Percentiles rank a stretch among this genome's conserved stretches.
Evolutionary conservation across 2,329 filamentous ascomycete genomes (phyloP).

Genomic region (Sarocladium kiliense): DNA sequence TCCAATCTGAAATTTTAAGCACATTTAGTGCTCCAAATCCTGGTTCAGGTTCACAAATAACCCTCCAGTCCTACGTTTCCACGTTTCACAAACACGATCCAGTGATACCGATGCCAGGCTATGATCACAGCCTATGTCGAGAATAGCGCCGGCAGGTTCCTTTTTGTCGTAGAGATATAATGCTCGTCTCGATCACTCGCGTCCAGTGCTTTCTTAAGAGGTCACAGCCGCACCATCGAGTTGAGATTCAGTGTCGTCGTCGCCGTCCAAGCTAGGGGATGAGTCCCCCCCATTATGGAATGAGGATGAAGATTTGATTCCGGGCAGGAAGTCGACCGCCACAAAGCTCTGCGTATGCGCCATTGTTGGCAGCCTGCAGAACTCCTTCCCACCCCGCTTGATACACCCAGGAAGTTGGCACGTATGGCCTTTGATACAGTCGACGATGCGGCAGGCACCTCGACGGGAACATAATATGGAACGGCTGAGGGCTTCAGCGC

Average conservation of each 20-base stretch:
- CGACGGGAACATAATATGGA: neutral
- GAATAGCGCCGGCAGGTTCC: neutral
- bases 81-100: neutral
- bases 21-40: no score
- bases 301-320: neutral
- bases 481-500: constrained; percentile 1
- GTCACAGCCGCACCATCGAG: neutral
- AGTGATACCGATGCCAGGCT: neutral
- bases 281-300: neutral
- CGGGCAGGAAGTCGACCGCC: neutral
- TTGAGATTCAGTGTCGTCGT: neutral
- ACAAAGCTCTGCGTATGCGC: constrained; percentile 1
- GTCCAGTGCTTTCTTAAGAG: no score
- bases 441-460: neutral
- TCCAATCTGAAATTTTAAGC: neutral
- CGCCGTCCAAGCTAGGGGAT: neutral
- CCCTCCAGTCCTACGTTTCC: no score
- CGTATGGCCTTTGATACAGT: constrained; percentile 7
- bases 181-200: no score
- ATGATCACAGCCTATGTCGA: neutral
- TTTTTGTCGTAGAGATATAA: no score
- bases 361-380: constrained; percentile 3
- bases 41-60: no score
- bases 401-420: constrained; percentile 1
- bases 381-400: constrained; percentile 4